These are phyloP conservation scores for Fusarium ambrosium DNA, from an alignment of 2,329 filamentous ascomycete genomes.

Conservation along the genomic window DNA sequence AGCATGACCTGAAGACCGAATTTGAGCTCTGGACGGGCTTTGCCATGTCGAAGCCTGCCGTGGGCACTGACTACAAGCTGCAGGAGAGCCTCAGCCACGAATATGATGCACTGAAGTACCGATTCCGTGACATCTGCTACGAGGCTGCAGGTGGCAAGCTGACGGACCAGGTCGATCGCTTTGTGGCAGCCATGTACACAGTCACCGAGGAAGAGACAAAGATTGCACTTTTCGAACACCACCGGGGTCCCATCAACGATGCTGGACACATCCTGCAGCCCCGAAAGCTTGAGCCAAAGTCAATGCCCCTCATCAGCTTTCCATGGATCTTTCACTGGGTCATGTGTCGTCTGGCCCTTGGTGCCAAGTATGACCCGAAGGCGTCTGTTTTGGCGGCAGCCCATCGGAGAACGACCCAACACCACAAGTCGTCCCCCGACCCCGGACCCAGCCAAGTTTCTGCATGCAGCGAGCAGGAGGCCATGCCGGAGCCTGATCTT, in stretches of 20 bases:
- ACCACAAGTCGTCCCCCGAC: background rate
- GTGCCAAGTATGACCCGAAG: slow-evolving; percentile 42
- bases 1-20: slow-evolving; percentile 86
- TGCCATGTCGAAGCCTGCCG: slow-evolving; percentile 78
- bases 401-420: slow-evolving; percentile 10
- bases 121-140: slow-evolving; percentile 77
- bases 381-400: slow-evolving; percentile 31
- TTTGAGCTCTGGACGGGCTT: slow-evolving; percentile 95
- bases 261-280: slow-evolving; percentile 48
- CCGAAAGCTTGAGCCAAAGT: slow-evolving; percentile 51
- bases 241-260: slow-evolving; percentile 47
- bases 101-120: slow-evolving; percentile 73
- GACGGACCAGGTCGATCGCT: slow-evolving; percentile 72
- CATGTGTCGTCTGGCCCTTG: slow-evolving; percentile 51
- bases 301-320: slow-evolving; percentile 89
- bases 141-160: slow-evolving; percentile 72
- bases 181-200: slow-evolving; percentile 90
- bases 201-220: slow-evolving; percentile 81
- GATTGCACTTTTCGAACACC: slow-evolving; percentile 65
- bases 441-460: background rate
- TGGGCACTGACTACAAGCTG: slow-evolving; percentile 85
- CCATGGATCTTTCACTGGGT: slow-evolving; percentile 89
- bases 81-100: slow-evolving; percentile 85
- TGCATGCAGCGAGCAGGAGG: background rate
- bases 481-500: background rate